phyloP scores from a whole-genome alignment of 2,329 filamentous ascomycete genomes.

The Fusarium secorum region DNA sequence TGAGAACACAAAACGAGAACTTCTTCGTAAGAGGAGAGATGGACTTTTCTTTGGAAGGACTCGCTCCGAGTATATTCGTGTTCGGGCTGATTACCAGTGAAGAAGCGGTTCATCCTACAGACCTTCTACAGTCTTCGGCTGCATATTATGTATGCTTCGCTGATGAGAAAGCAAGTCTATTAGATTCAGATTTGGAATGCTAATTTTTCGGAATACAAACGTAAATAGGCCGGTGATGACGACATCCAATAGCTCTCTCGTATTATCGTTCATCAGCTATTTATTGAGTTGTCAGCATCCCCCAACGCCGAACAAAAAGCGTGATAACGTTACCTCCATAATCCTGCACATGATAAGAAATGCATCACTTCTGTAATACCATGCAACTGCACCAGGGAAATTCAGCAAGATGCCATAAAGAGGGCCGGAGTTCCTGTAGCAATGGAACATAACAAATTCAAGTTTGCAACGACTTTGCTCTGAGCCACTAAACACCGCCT shows the following conservation, averaged over 20 bases:
- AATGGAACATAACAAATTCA: neutral
- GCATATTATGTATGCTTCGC: neutral
- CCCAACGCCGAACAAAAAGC: neutral
- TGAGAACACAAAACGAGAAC: neutral
- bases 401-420: neutral
- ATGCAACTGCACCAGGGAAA: too few relatives aligned
- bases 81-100: neutral
- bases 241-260: neutral
- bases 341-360: neutral
- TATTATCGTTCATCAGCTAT: neutral
- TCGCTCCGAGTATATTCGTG: neutral
- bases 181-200: neutral
- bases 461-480: neutral
- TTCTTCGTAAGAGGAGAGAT: neutral
- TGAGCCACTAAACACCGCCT: neutral
- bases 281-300: neutral
- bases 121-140: neutral
- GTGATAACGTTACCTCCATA: neutral
- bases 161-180: neutral
- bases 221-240: neutral
- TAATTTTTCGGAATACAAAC: neutral
- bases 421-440: neutral
- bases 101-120: neutral
- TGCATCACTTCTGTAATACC: neutral
- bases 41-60: neutral